phyloP scores from a whole-genome alignment of 306 rosid genomes.

The Sicyos baderoa region DNA sequence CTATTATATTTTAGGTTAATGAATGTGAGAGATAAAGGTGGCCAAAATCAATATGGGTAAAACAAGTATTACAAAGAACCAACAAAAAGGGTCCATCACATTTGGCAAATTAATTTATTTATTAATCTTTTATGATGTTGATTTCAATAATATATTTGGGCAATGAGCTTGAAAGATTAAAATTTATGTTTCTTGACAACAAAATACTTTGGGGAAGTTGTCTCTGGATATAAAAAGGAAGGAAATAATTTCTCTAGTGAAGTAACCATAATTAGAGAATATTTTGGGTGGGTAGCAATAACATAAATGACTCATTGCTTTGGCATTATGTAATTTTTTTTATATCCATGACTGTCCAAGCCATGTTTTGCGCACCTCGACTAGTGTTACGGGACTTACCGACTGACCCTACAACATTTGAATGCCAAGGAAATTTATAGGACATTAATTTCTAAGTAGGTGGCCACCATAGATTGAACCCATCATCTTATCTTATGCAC shows the following conservation, averaged over 20 bases:
- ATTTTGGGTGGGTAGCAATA: neutral
- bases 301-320: slow-evolving; percentile 1
- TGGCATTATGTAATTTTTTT: too few relatives aligned
- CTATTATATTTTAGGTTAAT: neutral
- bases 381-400: too few relatives aligned
- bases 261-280: neutral
- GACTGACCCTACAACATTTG: too few relatives aligned
- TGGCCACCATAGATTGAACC: too few relatives aligned
- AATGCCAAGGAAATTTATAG: too few relatives aligned
- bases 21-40: too few relatives aligned
- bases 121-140: neutral
- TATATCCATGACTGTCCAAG: too few relatives aligned
- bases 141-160: neutral
- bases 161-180: neutral
- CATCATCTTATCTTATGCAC: too few relatives aligned
- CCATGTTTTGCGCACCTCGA: too few relatives aligned
- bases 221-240: neutral
- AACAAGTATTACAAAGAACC: neutral
- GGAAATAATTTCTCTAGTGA: neutral
- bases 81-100: neutral
- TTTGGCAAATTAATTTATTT: neutral
- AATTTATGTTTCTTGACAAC: neutral
- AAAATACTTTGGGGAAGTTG: neutral
- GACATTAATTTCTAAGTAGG: too few relatives aligned
- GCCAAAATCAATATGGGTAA: neutral